Evolutionary conservation across 441 rosid genomes (phyloP).

Genomic region (Bruguiera hainesii): DNA sequence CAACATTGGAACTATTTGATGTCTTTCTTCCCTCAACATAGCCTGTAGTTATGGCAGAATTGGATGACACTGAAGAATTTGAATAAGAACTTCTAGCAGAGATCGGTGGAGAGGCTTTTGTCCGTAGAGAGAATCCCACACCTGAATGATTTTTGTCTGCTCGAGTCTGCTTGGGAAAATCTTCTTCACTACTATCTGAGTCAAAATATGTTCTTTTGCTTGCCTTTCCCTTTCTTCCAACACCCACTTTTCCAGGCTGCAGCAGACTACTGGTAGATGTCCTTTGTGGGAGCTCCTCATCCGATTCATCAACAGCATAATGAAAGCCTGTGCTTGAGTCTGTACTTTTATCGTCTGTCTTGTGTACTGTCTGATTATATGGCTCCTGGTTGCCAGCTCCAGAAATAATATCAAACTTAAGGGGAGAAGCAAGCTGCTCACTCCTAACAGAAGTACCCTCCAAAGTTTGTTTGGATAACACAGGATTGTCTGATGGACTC

Average conservation of each 20-base stretch:
- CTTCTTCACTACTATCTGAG: slow-evolving; percentile 40
- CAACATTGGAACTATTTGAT: slow-evolving; percentile 20
- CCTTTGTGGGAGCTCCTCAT: slow-evolving; percentile 26
- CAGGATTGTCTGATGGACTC: slow-evolving; percentile 22
- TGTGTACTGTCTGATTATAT: slow-evolving; percentile 24
- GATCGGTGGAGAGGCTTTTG: slow-evolving; percentile 35
- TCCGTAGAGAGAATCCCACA: slow-evolving; percentile 52
- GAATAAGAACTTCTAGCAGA: slow-evolving; percentile 21
- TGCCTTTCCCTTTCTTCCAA: slow-evolving; percentile 32
- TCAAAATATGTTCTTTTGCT: slow-evolving; percentile 32
- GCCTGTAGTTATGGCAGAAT: slow-evolving; percentile 12
- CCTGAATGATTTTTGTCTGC: slow-evolving; percentile 28
- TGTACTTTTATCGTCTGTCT: slow-evolving; percentile 28
- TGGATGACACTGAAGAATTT: slow-evolving; percentile 20
- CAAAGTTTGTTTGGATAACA: slow-evolving; percentile 31
- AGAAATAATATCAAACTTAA: slow-evolving; percentile 18
- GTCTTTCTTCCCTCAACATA: slow-evolving; percentile 20
- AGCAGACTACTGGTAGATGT: slow-evolving; percentile 10
- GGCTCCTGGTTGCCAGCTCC: slow-evolving; percentile 28
- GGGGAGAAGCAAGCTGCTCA: slow-evolving; percentile 28
- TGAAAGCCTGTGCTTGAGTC: slow-evolving; percentile 29
- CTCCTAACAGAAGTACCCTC: slow-evolving; percentile 24
- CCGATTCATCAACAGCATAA: slow-evolving; percentile 37
- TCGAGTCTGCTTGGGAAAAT: slow-evolving; percentile 27
- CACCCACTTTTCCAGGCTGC: slow-evolving; percentile 18